These are phyloP conservation scores for Ascochyta viciae-villosae DNA, from an alignment of 2,329 filamentous ascomycete species.

Conservation along the genomic window DNA sequence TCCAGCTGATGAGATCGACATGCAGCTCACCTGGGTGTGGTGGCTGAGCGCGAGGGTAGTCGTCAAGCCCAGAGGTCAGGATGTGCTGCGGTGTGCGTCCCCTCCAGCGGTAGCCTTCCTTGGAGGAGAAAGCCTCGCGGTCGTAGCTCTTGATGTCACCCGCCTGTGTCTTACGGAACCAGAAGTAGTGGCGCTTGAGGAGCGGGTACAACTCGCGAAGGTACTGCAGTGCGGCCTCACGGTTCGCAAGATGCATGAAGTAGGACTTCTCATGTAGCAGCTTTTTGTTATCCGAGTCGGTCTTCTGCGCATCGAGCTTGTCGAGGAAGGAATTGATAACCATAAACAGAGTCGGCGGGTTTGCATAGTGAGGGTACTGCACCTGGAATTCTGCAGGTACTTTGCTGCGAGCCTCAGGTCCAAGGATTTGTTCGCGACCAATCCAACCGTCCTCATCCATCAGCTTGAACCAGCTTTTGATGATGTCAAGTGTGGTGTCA, in stretches of 20 bases:
- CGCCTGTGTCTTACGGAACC: conserved; percentile 91
- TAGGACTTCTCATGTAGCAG: conserved; percentile 54
- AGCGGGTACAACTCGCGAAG: conserved; percentile 83
- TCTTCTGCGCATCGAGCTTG: conserved; percentile 66
- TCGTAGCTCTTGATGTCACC: conserved; percentile 93
- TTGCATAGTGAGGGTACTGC: conserved; percentile 97
- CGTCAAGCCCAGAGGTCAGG: conserved; percentile 91
- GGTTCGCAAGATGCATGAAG: conserved; percentile 71
- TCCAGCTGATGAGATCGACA: conserved; percentile 93
- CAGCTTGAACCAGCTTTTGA: conserved; percentile 93
- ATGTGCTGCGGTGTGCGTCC: conserved; percentile 87
- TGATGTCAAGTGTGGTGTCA: conserved; percentile 80
- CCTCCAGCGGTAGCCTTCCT: conserved; percentile 94
- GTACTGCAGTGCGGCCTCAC: conserved; percentile 72
- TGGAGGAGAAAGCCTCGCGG: conserved; percentile 83
- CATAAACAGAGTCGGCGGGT: conserved; percentile 93
- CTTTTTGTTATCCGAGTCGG: conserved; percentile 43
- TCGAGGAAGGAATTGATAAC: conserved; percentile 84
- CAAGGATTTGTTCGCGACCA: conserved; percentile 92
- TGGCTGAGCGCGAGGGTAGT: conserved; percentile 92
- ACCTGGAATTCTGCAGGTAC: conserved; percentile 92
- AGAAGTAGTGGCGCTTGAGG: conserved; percentile 86
- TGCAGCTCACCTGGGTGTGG: conserved; percentile 96
- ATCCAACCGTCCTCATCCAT: conserved; percentile 99
- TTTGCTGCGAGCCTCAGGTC: conserved; percentile 89